These are phyloP conservation scores for Gastrodia elata DNA, from an alignment of 106 monocot species.

Conservation along the genomic window DNA sequence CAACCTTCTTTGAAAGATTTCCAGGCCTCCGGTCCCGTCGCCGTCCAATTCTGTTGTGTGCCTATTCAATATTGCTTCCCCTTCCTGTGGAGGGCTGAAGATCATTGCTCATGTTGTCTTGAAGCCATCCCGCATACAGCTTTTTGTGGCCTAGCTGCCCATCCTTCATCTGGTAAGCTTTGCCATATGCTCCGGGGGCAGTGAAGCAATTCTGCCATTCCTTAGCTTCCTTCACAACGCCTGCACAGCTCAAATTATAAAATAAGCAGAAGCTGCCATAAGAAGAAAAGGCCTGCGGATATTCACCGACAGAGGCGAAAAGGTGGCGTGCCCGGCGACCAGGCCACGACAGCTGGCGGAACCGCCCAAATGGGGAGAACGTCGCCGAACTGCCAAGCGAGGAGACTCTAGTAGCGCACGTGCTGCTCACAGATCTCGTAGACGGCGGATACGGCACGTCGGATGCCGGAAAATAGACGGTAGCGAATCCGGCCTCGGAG, in stretches of 20 bases:
- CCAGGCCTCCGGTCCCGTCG: too few species aligned
- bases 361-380: slow-evolving; percentile 5
- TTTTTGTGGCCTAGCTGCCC: too few species aligned
- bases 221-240: slow-evolving; percentile 72
- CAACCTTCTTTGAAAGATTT: too few species aligned
- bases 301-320: slow-evolving; percentile 62
- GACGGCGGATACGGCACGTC: slow-evolving; percentile 56
- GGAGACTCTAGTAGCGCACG: slow-evolving; percentile 48
- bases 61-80: too few species aligned
- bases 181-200: too few species aligned
- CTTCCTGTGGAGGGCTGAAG: too few species aligned
- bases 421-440: slow-evolving; percentile 63
- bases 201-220: slow-evolving; percentile 51
- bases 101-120: too few species aligned
- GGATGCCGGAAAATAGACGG: slow-evolving; percentile 75
- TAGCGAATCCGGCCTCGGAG: slow-evolving; percentile 40
- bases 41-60: too few species aligned
- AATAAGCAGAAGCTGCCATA: background rate
- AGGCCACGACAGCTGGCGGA: slow-evolving; percentile 32
- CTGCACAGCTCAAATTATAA: slow-evolving; percentile 12
- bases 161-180: too few species aligned
- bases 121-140: too few species aligned
- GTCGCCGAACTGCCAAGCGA: slow-evolving; percentile 31
- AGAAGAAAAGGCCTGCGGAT: background rate
- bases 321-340: slow-evolving; percentile 48